Base-by-base conservation (phyloP, 768 basidiomycete genomes). In the Clitopilus hobsonii region DNA sequence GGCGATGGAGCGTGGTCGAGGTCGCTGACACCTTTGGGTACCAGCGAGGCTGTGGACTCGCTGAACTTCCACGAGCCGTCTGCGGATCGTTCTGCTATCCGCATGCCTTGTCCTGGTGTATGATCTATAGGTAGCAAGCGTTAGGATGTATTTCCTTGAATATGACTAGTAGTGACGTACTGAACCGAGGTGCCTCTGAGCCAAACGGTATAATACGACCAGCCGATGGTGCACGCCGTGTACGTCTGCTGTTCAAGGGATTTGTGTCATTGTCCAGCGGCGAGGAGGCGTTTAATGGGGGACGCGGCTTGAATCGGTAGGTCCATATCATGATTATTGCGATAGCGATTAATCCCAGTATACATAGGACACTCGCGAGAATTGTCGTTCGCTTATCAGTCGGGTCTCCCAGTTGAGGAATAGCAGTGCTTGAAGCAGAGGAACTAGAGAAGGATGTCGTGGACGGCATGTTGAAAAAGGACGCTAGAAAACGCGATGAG, bases 11-110 rank as follows among this genome's bases (percentile, higher is more conserved):
- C 47, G 25, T 68, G 61, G 20, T 74, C 74, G 36, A 74, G 59
- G 26, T 76, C 76, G 5, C 65, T 64, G 7, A 75, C 68, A 3
- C 75, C 74, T 8, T 58, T 38, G 1, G 77, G 77, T 25, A 69
- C 67, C 60, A 77, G 76, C 1, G 74, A 71, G 3, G 68, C 67
- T 16, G 69, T 65, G 1, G 76, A 71, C 38, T 77, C 72, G 13
- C 73, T 66, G 58, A 84, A 83, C 45, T 77, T 71, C 83, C 82
- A 85, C 52, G 74, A 77, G 20, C 83, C 82, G 56, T 83, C 80
- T 7, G 75, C 67, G 38, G 77, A 71, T 48, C 81, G 75, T 38
- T 70, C 65, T 1, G 82, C 82, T 32, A 83, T 77, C 20, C 82
- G 82, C 83, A 85, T 84, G 63, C 79, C 77, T 54, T 70, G 64